Conservation (phyloP, 441 rosid genomes). For the Erysimum cheiri region DNA sequence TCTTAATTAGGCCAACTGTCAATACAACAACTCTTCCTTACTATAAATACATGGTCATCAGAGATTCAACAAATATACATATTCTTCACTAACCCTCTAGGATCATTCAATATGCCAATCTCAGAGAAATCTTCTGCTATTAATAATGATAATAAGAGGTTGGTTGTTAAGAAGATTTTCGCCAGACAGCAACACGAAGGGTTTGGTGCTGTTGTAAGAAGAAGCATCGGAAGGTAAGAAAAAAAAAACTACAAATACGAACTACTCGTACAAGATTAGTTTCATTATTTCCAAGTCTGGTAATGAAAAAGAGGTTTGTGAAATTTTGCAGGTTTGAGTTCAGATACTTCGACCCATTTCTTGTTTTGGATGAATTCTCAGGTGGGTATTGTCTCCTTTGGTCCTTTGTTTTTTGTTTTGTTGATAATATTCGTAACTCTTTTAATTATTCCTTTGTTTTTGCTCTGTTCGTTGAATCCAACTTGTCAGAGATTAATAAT, state of each 20-base stretch:
- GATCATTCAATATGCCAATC: constrained; percentile 35
- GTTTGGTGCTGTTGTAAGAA: constrained; percentile 76
- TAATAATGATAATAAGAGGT: constrained; percentile 31
- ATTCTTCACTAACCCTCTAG: constrained; percentile 29
- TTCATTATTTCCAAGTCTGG: background rate
- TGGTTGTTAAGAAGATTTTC: constrained; percentile 72
- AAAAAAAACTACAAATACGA: background rate
- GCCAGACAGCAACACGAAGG: constrained; percentile 92
- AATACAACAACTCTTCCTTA: constrained; percentile 39
- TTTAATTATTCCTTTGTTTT: constrained; percentile 24
- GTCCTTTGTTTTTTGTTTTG: too few relatives aligned
- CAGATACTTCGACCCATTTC: constrained; percentile 88
- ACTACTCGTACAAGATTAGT: background rate
- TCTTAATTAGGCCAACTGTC: constrained; percentile 45
- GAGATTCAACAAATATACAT: constrained; percentile 9
- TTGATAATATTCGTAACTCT: background rate
- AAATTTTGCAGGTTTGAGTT: constrained; percentile 68
- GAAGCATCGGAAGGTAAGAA: constrained; percentile 87
- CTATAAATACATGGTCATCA: constrained; percentile 29
- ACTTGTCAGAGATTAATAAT: constrained; percentile 7
- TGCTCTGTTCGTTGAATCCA: constrained; percentile 5
- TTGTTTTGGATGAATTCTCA: constrained; percentile 87
- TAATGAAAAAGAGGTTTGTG: background rate
- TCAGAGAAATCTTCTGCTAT: constrained; percentile 24
- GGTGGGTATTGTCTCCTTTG: constrained; percentile 49